A percentile compares a stretch with the other conserved stretches of the same genome.
Evolutionary conservation across 169 alveolate genomes (phyloP).

Genomic region (Theileria orientalis): DNA sequence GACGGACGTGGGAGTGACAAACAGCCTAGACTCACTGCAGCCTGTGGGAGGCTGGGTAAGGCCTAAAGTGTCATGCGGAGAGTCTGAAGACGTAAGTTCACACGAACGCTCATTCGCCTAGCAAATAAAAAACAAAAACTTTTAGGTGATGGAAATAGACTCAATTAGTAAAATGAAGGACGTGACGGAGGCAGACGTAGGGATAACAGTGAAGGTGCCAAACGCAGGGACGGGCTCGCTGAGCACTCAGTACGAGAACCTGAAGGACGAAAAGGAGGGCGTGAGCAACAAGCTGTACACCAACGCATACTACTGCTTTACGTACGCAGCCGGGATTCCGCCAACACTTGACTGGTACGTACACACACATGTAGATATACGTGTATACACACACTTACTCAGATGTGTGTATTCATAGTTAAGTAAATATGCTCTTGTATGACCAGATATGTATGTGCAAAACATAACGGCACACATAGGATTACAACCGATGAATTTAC

Average conservation of each 20-base stretch:
- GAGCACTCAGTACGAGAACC: constrained; percentile 21
- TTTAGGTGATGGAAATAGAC: constrained; percentile 35
- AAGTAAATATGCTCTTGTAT: too few species aligned
- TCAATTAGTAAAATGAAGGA: constrained; percentile 38
- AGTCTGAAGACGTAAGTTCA: constrained; percentile 40
- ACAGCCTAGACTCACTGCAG: constrained; percentile 59
- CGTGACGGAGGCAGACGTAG: constrained; percentile 17
- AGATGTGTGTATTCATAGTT: neutral
- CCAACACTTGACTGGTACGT: constrained; percentile 62
- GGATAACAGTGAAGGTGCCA: constrained; percentile 6
- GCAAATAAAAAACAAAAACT: neutral
- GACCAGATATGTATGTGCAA: too few species aligned
- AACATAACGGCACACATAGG: too few species aligned
- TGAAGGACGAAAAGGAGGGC: neutral
- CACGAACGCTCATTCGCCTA: neutral
- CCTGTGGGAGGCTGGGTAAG: constrained; percentile 71
- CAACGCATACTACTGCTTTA: constrained; percentile 58
- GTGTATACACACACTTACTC: neutral
- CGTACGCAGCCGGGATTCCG: constrained; percentile 70
- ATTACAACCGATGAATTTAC: constrained; percentile 46
- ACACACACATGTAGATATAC: too few species aligned
- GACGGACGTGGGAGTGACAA: constrained; percentile 63
- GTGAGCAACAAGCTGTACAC: constrained; percentile 44
- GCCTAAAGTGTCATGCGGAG: constrained; percentile 66
- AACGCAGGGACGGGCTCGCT: constrained; percentile 32